Percentiles rank a stretch among this genome's conserved stretches.
Conservation (phyloP, 352 stramenopile genomes). For the Saprolegnia diclina region DNA sequence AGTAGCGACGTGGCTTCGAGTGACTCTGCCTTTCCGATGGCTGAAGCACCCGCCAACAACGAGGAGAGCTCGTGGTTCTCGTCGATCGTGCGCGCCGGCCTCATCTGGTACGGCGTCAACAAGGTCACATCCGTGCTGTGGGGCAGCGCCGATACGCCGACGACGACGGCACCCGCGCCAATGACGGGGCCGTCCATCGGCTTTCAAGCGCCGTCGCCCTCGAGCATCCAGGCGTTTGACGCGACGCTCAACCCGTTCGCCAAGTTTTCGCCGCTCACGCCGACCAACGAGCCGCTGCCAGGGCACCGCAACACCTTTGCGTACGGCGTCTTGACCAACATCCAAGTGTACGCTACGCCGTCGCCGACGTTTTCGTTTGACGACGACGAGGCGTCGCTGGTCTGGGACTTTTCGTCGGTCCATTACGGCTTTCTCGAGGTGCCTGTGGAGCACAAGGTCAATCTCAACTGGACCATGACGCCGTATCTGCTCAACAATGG, state of each 20-base stretch:
- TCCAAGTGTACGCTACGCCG: slow-evolving; percentile 20
- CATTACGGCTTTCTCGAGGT: slow-evolving; percentile 45
- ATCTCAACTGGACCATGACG: slow-evolving; percentile 72
- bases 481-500: slow-evolving; percentile 60
- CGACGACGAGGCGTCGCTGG: slow-evolving; percentile 47
- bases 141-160: slow-evolving; percentile 25
- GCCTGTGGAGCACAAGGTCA: slow-evolving; percentile 42
- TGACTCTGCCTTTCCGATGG: background rate
- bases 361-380: slow-evolving; percentile 36
- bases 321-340: background rate
- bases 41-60: slow-evolving; percentile 2
- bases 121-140: slow-evolving; percentile 41
- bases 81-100: slow-evolving; percentile 59
- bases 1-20: background rate
- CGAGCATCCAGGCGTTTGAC: slow-evolving; percentile 16
- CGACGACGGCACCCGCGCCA: slow-evolving; percentile 18
- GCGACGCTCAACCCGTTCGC: slow-evolving; percentile 6
- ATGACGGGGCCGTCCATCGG: background rate
- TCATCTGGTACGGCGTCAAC: slow-evolving; percentile 79
- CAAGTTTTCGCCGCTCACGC: slow-evolving; percentile 17
- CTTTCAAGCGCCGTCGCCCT: background rate
- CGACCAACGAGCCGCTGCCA: slow-evolving; percentile 1
- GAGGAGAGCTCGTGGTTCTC: background rate
- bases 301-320: slow-evolving; percentile 39
- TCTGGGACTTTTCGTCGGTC: slow-evolving; percentile 54